Conservation (phyloP, 2,329 filamentous ascomycete species). For the Calonectria henricotiae region DNA sequence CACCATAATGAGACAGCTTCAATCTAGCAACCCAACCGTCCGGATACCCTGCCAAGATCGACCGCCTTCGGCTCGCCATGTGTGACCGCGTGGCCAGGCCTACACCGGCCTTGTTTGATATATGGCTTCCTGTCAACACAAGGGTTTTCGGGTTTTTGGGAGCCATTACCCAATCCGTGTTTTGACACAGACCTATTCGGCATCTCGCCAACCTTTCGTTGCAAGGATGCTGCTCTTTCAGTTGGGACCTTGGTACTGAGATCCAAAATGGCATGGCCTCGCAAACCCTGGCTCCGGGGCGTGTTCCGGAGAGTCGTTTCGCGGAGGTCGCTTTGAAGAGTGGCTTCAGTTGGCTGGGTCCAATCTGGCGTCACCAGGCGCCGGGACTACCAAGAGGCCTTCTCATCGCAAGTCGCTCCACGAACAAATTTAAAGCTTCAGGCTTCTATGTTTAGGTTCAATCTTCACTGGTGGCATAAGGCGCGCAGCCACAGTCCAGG, state of each 20-base stretch:
- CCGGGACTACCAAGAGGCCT: conserved; percentile 23
- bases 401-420: conserved; percentile 19
- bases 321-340: conserved; percentile 36
- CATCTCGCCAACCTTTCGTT: conserved; percentile 31
- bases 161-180: conserved; percentile 34
- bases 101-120: conserved; percentile 28
- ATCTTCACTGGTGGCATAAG: not conserved
- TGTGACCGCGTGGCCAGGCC: conserved; percentile 38
- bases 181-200: conserved; percentile 36
- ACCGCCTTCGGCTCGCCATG: conserved; percentile 41
- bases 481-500: not conserved
- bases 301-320: conserved; percentile 41
- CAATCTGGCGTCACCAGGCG: conserved; percentile 36
- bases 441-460: conserved; percentile 25
- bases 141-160: conserved; percentile 33
- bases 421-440: conserved; percentile 20
- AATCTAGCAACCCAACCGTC: conserved; percentile 25
- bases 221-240: conserved; percentile 32
- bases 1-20: conserved; percentile 48
- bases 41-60: conserved; percentile 34
- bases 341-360: conserved; percentile 43
- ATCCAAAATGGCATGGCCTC: conserved; percentile 39
- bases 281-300: conserved; percentile 42
- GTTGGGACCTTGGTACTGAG: conserved; percentile 34
- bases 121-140: conserved; percentile 29